A percentile compares a stretch with the other conserved stretches of the same genome.
These are phyloP conservation scores for Pontederia crassipes DNA, from an alignment of 176 grass and related monocot species.

Conservation along the genomic window DNA sequence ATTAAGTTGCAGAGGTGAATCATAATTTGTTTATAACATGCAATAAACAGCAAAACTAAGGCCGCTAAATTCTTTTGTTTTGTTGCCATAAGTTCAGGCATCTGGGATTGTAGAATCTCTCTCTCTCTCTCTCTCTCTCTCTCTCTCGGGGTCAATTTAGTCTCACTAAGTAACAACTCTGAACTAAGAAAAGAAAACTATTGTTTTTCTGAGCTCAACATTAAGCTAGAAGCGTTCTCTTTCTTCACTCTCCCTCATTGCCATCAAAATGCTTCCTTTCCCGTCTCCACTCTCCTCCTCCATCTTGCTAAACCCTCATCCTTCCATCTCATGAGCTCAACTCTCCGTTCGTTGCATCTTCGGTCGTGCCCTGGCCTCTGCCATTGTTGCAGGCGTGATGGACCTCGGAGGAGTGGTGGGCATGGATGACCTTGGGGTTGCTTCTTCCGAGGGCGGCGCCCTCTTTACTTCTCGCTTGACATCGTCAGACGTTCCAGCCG, in stretches of 20 bases:
- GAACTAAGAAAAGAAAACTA: no score
- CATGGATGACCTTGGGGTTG: neutral
- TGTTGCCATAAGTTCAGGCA: no score
- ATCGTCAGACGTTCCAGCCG: neutral
- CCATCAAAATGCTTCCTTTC: slow-evolving; percentile 4
- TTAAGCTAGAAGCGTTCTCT: neutral
- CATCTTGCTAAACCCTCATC: neutral
- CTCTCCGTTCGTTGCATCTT: neutral
- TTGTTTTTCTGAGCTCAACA: neutral
- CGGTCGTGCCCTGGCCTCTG: neutral
- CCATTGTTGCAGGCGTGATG: neutral
- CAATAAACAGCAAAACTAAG: no score
- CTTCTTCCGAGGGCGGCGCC: neutral
- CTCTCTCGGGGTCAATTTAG: no score
- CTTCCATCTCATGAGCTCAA: neutral
- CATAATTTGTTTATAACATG: no score
- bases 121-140: no score
- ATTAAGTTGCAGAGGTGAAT: no score
- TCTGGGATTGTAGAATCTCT: no score
- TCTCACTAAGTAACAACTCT: no score
- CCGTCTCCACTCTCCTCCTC: neutral
- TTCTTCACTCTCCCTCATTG: neutral
- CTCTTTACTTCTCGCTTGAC: neutral
- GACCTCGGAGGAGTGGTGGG: neutral
- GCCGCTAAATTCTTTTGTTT: no score